Evolutionary conservation across 2,329 filamentous ascomycete genomes (phyloP), one percentile per base, ranked within the genome.

Genomic region (Calonectria multiphialidica): DNA sequence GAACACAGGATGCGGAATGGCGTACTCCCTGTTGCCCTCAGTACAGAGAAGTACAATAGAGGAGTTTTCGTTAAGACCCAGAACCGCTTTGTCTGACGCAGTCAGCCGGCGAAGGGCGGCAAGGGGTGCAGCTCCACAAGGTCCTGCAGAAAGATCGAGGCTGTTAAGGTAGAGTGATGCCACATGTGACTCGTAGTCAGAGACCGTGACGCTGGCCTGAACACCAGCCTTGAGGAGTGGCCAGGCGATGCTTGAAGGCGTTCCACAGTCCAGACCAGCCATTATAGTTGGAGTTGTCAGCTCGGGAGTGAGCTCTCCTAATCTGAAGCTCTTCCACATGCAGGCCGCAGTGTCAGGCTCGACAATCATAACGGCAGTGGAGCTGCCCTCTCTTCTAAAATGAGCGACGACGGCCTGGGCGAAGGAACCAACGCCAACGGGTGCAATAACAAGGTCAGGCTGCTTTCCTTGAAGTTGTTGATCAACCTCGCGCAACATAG

Each of bases 231-330:
- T 82, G 4, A 96, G 80, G 0, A 90, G 79, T 0, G 90, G 86
- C 92, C 93, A 96, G 0, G 93, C 91, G 0, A 88, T 90, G 0
- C 85, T 85, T 0, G 93, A 94, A 0, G 93, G 86, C 0, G 91
- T 94, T 0, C 93, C 93, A 72, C 93, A 95, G 75, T 94, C 91
- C 84, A 95, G 89, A 0, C 93, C 93, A 45, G 88, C 88, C 93
- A 95, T 95, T 76, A 94, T 94, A 0, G 92, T 95, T 3, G 89
- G 83, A 0, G 84, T 85, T 0, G 92, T 94, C 9, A 81, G 70
- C 1, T 93, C 86, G 0, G 88, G 81, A 0, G 84, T 86, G 3
- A 87, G 82, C 42, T 86, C 76, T 0, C 89, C 90, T 0, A 81
- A 82, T 21, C 85, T 80, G 2, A 93, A 81, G 40, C 89, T 91